Conservation (phyloP, 352 stramenopile species). For the Halophytophthora batemanensis region DNA sequence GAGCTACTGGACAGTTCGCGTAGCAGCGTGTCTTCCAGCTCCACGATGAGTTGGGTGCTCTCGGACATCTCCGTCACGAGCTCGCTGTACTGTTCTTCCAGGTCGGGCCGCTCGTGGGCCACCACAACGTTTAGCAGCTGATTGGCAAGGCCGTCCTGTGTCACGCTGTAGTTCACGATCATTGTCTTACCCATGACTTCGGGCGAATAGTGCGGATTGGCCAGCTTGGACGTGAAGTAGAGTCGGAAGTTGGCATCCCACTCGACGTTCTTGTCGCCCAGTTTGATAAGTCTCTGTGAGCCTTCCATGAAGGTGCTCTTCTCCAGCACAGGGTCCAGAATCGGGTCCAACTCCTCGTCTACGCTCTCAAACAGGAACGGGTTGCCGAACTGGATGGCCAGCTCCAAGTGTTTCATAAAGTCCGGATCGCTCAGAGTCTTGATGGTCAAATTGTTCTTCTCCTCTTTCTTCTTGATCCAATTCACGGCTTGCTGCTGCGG, state of each 20-base stretch:
- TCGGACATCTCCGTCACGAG: conserved; percentile 93
- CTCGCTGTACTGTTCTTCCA: conserved; percentile 92
- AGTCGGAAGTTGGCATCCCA: conserved; percentile 93
- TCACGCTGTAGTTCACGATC: conserved; percentile 96
- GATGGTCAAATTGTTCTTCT: conserved; percentile 90
- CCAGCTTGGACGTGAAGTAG: conserved; percentile 94
- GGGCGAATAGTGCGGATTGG: conserved; percentile 93
- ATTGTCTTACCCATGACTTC: conserved; percentile 96
- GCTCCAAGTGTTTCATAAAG: conserved; percentile 95
- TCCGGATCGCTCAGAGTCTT: conserved; percentile 93
- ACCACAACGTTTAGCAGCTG: conserved; percentile 95
- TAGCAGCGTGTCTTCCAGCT: conserved; percentile 91
- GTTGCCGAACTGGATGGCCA: conserved; percentile 95
- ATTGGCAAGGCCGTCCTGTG: conserved; percentile 88
- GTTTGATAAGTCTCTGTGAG: conserved; percentile 87
- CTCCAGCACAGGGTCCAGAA: conserved; percentile 92
- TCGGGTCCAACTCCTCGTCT: conserved; percentile 94
- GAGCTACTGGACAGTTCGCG: conserved; percentile 87
- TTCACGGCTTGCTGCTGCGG: conserved; percentile 94
- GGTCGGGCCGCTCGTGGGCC: conserved; percentile 88
- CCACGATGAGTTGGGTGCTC: conserved; percentile 91
- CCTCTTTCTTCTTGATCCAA: conserved; percentile 96
- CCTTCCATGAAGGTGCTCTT: conserved; percentile 92
- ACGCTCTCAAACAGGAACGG: conserved; percentile 95
- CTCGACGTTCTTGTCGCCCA: conserved; percentile 94